Evolutionary conservation across 805 yeast genomes (phyloP).

Genomic region (Saturnispora diversa): DNA sequence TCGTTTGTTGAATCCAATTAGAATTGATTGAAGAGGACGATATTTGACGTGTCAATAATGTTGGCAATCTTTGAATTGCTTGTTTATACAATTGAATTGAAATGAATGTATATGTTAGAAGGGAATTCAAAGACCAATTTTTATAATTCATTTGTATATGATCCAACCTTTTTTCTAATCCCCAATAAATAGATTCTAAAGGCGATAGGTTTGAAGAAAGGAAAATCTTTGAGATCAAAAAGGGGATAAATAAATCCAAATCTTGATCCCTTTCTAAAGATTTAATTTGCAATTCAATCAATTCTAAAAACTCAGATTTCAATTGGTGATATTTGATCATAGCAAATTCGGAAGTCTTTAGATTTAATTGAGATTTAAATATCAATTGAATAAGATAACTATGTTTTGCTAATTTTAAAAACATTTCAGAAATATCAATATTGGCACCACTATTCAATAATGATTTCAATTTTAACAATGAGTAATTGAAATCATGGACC

Average conservation of each 20-base stretch:
- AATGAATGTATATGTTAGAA: slow-evolving; percentile 26
- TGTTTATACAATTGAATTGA: slow-evolving; percentile 22
- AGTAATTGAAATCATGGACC: slow-evolving; percentile 23
- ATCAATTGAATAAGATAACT: slow-evolving; percentile 21
- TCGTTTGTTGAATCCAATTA: slow-evolving; percentile 25
- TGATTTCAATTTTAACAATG: slow-evolving; percentile 15
- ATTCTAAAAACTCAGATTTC: slow-evolving; percentile 15
- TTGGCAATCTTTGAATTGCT: slow-evolving; percentile 22
- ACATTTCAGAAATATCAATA: slow-evolving; percentile 4
- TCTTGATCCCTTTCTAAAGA: slow-evolving; percentile 24
- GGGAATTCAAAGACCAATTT: slow-evolving; percentile 19
- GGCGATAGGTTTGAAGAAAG: slow-evolving; percentile 17
- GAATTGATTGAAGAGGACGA: slow-evolving; percentile 10
- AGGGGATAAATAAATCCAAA: slow-evolving; percentile 22
- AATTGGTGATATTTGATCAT: slow-evolving; percentile 17
- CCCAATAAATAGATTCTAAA: slow-evolving; percentile 20
- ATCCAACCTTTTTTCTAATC: slow-evolving; percentile 18
- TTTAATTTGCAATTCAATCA: slow-evolving; percentile 18
- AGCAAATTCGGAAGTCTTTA: slow-evolving; percentile 11
- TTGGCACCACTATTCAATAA: not conserved
- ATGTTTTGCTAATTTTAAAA: slow-evolving; percentile 22
- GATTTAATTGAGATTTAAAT: slow-evolving; percentile 17
- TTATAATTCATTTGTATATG: slow-evolving; percentile 12
- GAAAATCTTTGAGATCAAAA: slow-evolving; percentile 22
- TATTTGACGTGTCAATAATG: slow-evolving; percentile 6